Evolutionary conservation across 2,329 filamentous ascomycete genomes (phyloP), one percentile per base, ranked within the genome.

Genomic region (Dothideomycetes sp.): DNA sequence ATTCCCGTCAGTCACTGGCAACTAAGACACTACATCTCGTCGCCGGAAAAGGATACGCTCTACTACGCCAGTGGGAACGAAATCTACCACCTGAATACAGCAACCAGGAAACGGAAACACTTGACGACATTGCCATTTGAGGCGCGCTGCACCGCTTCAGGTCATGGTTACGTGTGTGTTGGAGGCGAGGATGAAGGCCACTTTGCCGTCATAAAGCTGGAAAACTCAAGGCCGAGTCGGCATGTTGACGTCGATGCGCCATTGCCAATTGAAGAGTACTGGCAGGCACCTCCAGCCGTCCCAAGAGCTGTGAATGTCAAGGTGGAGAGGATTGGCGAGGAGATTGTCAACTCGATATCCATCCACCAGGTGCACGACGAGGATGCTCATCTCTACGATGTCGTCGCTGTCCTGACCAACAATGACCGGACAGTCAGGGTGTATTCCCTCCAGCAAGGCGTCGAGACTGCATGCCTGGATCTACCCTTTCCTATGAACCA

Each of bases 401-500:
- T 81, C 12, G 73, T 88, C n/a, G 83, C 79, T 37, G 72, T 84
- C 34, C 65, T 95, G 52, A 77, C 84, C 34, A 95, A 95, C 63
- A 98, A 98, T 57, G 91, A 96, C 63, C 81, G 79, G 56, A 86
- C 84, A 2, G 83, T 96, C 41, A 81, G 81, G 19, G 65, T 95
- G n/a, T 85, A 93, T 55, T 82, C 80, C 36, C 66, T 96, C 15
- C 68, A 74, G 19, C 75, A 80, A 38, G 74, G 77, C 11, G 69
- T 82, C 44, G 69, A 81, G 27, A 63, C 93, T 16, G 77, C 84
- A 40, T 72, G 79, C 32, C 65, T 95, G 38, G 70, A 75, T 3
- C 81, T 94, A 47, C 81, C 84, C 4, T 83, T 89, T 55, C 83
- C 79, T 47, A 89, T 96, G 65, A 98, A 98, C 53, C 86, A 93